Evolutionary conservation across 2,329 filamentous ascomycete species (phyloP), one percentile per base, ranked within the genome.

Genomic region (Aspergillus arachidicola): DNA sequence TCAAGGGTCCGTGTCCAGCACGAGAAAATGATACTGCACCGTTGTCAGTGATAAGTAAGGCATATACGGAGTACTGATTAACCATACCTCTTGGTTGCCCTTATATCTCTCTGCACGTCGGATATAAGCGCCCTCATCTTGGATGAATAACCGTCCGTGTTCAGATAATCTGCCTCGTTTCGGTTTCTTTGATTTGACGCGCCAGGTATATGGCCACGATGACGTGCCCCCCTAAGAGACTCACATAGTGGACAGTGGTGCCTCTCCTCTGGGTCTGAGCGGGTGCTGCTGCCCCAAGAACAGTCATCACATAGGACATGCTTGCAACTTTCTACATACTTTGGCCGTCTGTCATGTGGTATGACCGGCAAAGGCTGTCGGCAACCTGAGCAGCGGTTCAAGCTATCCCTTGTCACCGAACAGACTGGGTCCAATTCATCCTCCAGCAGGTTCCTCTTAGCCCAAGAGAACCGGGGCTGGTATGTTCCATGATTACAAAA

Each of bases 1-100:
- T 80, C 69, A 0, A 84, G 69, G 0, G 80, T 82, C 0, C 76
- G 69, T 0, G 79, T 83, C 82, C 80, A 84, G 61, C 76, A 81
- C 0, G 81, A 82, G 45, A 83, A 84, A 50, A 83, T 76, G 36
- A 83, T 81, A 50, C 80, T 83, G 57, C 51, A 14, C 21, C 19
- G 19, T 56, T 45, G 34, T 41, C 60, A 56, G 30, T 32, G 51
- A 16, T 41, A 26, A 4, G 43, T 23, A 46, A 12, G n/a, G n/a
- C n/a, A 23, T 46, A 21, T 23, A 26, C 23, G 23, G 23, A 26
- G 23, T 26, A 14, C 21, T 28, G 14, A 50, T 28, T 6, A 4
- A 6, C 46, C 36, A 50, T 63, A 74, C 76, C 71, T 78, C 56
- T 74, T 75, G 16, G 68, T 73, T 11, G 51, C 61, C 26, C 45